Base-by-base conservation (phyloP, 2,329 filamentous ascomycete species). In the Didymella sp. region DNA sequence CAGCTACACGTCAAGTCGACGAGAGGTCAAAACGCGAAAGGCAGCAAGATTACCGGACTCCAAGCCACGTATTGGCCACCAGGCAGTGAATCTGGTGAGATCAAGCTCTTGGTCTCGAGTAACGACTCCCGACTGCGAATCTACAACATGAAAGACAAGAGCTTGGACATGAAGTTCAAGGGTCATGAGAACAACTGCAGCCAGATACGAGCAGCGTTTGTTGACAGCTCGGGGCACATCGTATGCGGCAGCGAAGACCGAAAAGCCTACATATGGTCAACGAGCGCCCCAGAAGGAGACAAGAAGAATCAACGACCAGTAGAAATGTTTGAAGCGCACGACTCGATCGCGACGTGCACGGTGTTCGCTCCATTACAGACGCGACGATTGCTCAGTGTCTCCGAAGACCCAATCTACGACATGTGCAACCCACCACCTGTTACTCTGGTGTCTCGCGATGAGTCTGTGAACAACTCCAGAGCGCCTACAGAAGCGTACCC, bases 41-140 rank as follows among this genome's bases (percentile, higher is more conserved):
- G 94, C 6, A 96, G 92, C 79, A 99, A 99, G 74, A 96, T 99
- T 66, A 98, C 95, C 0, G 93, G 92, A 6, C 96, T 99, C 50
- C 88, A 94, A 69, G 89, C 92, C 0, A 87, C 89, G 62, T 76
- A 79, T 15, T 80, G 86, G 45, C 86, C 87, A 4, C 80, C 82
- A 2, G 78, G 82, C 21, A 79, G 84, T 47, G 78, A 80, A 2
- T 84, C 84, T 31, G 86, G 86, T 1, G 89, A 93, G 50, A 84
- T 91, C 47, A 96, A 96, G 69, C 80, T 99, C 2, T 80, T 99
- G 6, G 87, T 99, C 55, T 96, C 92, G 1, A 97, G 93, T 64
- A 99, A 98, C 68, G 95, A 99, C 73, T 97, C 94, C 0, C 87
- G 95, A 21, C 85, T 98, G 15, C 87, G 95, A 31, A 82, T 98